A percentile compares a stretch with the other conserved stretches of the same genome.
These are phyloP conservation scores for Aspergillus ochraceus DNA, from an alignment of 2,329 filamentous ascomycete genomes.

Conservation along the genomic window DNA sequence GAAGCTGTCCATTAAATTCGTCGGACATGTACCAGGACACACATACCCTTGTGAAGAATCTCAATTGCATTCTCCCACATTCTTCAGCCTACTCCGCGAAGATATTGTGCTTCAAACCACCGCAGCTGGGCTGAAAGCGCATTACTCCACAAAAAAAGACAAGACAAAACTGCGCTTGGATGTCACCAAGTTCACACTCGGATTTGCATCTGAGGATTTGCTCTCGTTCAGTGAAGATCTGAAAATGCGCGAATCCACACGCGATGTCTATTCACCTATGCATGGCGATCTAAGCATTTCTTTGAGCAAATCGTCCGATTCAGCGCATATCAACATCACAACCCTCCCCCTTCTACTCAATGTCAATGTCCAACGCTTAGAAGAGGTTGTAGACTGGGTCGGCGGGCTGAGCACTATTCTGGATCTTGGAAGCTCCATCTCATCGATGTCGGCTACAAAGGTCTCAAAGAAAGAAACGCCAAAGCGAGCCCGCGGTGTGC, in stretches of 20 bases:
- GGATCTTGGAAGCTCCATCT: conserved; percentile 81
- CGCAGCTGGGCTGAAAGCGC: conserved; percentile 26
- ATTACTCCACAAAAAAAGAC: conserved; percentile 21
- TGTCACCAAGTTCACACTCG: conserved; percentile 47
- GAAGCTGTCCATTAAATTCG: conserved; percentile 36
- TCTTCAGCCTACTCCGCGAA: conserved; percentile 26
- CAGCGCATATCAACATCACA: conserved; percentile 58
- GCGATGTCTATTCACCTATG: conserved; percentile 39
- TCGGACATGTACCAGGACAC: conserved; percentile 37
- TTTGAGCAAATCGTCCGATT: conserved; percentile 31
- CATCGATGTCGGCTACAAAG: conserved; percentile 64
- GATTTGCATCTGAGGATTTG: conserved; percentile 51
- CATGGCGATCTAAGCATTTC: conserved; percentile 42
- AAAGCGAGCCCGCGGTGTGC: conserved; percentile 51
- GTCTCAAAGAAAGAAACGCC: conserved; percentile 31
- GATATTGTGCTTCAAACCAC: conserved; percentile 35
- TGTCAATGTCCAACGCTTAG: conserved; percentile 75
- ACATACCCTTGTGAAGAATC: conserved; percentile 23
- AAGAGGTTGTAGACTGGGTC: conserved; percentile 85
- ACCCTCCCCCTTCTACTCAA: conserved; percentile 76
- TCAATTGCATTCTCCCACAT: conserved; percentile 13
- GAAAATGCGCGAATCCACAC: conserved; percentile 47
- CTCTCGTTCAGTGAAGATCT: conserved; percentile 53
- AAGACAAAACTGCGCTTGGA: conserved; percentile 30
- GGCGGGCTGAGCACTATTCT: conserved; percentile 89